phyloP scores from a whole-genome alignment of 192 early-diverging fungal species.

The Mortierella hygrophila region DNA sequence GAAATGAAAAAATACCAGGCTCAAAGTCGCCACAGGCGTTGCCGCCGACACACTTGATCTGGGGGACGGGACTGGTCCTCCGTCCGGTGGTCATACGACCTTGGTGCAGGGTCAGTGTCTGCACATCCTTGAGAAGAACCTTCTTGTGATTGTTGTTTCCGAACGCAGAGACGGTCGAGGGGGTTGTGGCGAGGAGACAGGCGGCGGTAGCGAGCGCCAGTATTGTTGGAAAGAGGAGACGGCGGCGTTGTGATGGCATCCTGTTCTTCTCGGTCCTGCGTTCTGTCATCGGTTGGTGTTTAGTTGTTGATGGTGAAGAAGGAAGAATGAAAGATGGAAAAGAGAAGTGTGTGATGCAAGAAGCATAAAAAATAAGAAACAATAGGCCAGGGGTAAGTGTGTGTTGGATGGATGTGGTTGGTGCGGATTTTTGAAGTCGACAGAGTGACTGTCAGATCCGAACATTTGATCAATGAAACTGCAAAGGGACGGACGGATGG shows the following conservation, averaged over 20 bases:
- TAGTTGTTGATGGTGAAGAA: no score
- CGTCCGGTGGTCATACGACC: constrained; percentile 54
- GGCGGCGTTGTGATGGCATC: no score
- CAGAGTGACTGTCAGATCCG: neutral
- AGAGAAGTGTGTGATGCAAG: neutral
- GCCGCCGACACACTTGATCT: constrained; percentile 59
- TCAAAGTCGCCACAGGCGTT: constrained; percentile 57
- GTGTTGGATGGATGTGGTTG: neutral
- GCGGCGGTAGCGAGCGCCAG: neutral
- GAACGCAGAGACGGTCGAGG: constrained; percentile 6
- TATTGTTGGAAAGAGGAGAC: neutral
- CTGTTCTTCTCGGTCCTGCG: no score
- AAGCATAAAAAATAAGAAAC: neutral
- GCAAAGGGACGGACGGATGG: neutral
- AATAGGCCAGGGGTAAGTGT: neutral
- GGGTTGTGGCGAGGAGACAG: constrained; percentile 3
- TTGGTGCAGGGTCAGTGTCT: constrained; percentile 55
- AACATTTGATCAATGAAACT: neutral
- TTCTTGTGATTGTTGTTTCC: constrained; percentile 25
- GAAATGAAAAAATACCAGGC: constrained; percentile 27
- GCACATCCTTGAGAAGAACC: constrained; percentile 53
- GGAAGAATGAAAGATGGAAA: no score
- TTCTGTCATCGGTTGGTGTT: no score
- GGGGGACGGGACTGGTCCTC: constrained; percentile 52
- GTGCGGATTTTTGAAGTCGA: neutral